phyloP scores from a whole-genome alignment of 768 basidiomycete genomes.

The Termitomyces titanicus region DNA sequence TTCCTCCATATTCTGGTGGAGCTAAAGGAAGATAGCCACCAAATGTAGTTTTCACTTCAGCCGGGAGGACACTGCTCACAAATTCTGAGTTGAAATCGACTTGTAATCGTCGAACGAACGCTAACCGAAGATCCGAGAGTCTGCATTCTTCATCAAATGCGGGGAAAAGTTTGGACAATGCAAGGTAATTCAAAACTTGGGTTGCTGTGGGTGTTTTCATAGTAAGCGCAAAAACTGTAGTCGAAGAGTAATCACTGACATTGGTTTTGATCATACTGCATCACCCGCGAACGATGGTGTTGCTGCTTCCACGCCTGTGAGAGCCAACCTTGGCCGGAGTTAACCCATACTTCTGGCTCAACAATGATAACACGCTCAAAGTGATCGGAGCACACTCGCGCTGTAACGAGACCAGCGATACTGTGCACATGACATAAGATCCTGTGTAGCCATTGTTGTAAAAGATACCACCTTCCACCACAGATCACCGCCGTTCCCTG shows the following conservation, averaged over 20 bases:
- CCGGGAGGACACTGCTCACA: conserved; percentile 10
- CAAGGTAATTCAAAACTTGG: conserved; percentile 3
- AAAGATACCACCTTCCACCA: not conserved
- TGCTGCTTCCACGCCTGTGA: conserved; percentile 15
- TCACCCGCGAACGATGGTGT: conserved; percentile 17
- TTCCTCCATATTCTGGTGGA: conserved; percentile 8
- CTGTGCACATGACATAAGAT: conserved; percentile 10
- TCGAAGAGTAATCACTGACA: not conserved
- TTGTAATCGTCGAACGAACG: not conserved
- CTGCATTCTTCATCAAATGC: not conserved
- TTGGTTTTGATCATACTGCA: conserved; percentile 24
- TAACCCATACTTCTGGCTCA: conserved; percentile 27
- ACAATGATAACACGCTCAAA: conserved; percentile 28
- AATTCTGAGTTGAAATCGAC: not conserved
- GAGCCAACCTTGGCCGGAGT: conserved; percentile 16
- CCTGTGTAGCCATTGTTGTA: not conserved
- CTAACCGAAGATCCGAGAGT: conserved; percentile 3
- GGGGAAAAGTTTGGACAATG: conserved; percentile 1
- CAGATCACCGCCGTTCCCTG: conserved; percentile 1
- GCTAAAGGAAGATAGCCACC: conserved; percentile 9
- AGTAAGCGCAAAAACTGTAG: not conserved
- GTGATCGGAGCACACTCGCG: conserved; percentile 27
- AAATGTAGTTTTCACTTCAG: conserved; percentile 12
- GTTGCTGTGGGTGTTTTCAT: not conserved
- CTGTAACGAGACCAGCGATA: conserved; percentile 27